Percentiles rank a stretch among this genome's conserved stretches.
These are phyloP conservation scores for Cercospora sp. DNA, from an alignment of 2,329 filamentous ascomycete genomes.

Conservation along the genomic window DNA sequence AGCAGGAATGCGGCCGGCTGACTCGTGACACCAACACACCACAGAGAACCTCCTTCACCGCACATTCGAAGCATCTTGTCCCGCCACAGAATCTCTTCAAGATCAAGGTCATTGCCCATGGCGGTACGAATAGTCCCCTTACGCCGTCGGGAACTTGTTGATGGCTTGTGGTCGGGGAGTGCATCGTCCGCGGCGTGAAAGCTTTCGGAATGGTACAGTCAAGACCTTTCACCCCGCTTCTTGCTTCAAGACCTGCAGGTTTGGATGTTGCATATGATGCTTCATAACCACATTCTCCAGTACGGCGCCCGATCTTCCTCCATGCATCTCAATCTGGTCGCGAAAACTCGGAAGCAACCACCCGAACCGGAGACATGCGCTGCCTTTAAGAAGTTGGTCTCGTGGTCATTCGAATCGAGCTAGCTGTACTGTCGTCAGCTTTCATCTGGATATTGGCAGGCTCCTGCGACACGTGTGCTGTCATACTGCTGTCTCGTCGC, in stretches of 20 bases:
- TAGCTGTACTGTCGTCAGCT: not conserved
- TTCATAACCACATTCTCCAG: not conserved
- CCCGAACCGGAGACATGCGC: not conserved
- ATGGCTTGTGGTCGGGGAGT: not conserved
- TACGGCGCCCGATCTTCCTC: not conserved
- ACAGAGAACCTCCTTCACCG: not conserved
- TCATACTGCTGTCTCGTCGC: slow-evolving; percentile 6
- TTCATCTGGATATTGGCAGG: not conserved
- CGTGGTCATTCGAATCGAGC: not conserved
- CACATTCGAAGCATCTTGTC: not conserved
- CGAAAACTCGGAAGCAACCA: not conserved
- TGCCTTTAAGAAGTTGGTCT: not conserved
- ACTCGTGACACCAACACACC: not conserved
- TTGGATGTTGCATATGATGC: not conserved
- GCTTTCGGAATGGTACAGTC: not conserved
- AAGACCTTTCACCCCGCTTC: not conserved
- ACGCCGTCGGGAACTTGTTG: not conserved
- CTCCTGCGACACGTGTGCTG: not conserved
- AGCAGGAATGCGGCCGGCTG: not conserved
- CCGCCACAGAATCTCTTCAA: not conserved
- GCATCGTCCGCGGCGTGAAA: not conserved
- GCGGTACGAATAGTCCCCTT: not conserved
- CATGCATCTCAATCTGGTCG: not conserved
- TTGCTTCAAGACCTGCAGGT: not conserved
- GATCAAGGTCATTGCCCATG: not conserved